Conservation (phyloP, 768 basidiomycete species). For the Naganishia randhawae region DNA sequence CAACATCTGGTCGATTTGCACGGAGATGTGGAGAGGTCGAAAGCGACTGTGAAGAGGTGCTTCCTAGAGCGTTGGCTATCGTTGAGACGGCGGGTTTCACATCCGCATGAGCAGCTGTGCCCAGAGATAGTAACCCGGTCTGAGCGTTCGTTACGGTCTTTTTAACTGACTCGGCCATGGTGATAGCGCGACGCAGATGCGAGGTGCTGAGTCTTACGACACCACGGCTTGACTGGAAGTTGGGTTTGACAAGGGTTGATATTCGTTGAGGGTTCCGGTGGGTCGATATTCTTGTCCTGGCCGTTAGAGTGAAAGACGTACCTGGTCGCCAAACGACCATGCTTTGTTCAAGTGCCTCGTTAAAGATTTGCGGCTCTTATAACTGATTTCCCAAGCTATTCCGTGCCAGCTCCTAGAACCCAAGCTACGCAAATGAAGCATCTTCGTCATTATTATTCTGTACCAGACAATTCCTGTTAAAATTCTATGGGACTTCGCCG, state of each 20-base stretch:
- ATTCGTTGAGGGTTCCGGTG: not conserved
- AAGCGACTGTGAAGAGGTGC: not conserved
- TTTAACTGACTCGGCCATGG: constrained; percentile 11
- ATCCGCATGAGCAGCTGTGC: constrained; percentile 1
- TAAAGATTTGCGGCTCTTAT: no score
- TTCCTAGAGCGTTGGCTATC: not conserved
- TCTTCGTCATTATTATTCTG: no score
- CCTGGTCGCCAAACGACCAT: not conserved
- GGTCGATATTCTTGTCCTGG: not conserved
- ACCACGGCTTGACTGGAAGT: not conserved
- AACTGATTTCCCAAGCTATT: not conserved
- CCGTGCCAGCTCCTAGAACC: no score
- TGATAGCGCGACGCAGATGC: not conserved
- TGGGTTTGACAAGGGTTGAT: no score
- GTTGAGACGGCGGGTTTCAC: not conserved
- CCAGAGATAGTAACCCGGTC: not conserved
- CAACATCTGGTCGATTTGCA: not conserved
- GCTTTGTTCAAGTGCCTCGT: not conserved
- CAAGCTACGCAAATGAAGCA: not conserved
- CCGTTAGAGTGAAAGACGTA: not conserved
- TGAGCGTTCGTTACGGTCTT: not conserved
- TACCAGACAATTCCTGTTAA: no score
- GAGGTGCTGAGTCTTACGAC: constrained; percentile 15
- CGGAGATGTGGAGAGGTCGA: not conserved
- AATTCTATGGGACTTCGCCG: no score